Evolutionary conservation across 1,284 basidiomycete species (phyloP).

Genomic region (Boletus austroedulis): DNA sequence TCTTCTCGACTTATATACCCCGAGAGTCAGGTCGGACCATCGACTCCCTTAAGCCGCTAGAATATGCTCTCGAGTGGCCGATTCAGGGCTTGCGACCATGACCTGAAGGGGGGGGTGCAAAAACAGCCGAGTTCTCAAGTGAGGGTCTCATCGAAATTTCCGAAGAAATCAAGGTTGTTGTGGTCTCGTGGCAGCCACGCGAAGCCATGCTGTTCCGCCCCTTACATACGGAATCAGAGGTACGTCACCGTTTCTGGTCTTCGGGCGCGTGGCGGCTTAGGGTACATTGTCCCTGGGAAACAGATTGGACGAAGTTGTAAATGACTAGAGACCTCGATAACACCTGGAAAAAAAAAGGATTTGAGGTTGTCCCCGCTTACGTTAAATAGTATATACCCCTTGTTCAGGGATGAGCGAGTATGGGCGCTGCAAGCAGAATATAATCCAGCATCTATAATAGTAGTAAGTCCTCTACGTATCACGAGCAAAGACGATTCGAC

Average conservation of each 20-base stretch:
- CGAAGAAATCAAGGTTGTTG: neutral
- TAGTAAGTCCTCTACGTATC: neutral
- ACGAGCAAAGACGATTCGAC: neutral
- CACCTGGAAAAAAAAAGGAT: no score
- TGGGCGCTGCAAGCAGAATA: constrained; percentile 3
- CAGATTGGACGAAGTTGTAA: neutral
- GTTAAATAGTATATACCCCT: neutral
- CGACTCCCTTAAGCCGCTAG: constrained; percentile 10
- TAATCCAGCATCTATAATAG: neutral
- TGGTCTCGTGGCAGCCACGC: constrained; percentile 24
- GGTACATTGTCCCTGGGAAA: neutral
- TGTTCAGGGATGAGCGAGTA: constrained; percentile 12
- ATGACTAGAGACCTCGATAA: neutral
- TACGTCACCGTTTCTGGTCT: constrained; percentile 3
- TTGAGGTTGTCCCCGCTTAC: neutral
- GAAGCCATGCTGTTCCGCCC: constrained; percentile 19
- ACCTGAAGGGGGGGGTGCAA: neutral
- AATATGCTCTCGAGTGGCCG: constrained; percentile 2
- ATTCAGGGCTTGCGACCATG: constrained; percentile 7
- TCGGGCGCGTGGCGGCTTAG: constrained; percentile 8
- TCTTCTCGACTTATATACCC: constrained; percentile 13
- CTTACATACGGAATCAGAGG: neutral
- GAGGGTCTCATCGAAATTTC: neutral
- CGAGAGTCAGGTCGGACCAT: neutral
- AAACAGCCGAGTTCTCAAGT: neutral